Conservation (phyloP, 768 basidiomycete genomes). For the Piloderma croceum region DNA sequence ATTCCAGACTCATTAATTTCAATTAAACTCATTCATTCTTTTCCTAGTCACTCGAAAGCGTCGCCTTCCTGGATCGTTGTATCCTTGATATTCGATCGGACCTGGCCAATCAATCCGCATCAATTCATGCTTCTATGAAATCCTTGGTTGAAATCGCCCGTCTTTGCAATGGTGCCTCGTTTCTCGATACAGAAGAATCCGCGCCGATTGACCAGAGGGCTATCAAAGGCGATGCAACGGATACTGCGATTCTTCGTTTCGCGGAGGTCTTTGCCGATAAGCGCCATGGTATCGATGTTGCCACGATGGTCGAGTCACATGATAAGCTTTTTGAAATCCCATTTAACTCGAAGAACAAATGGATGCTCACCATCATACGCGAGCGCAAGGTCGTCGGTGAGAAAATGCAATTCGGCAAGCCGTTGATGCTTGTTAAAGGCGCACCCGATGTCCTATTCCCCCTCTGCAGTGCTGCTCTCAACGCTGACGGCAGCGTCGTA, state of each 20-base stretch:
- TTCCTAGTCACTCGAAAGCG: conserved; percentile 33
- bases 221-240: conserved; percentile 46
- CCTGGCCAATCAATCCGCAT: conserved; percentile 8
- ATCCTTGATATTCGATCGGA: conserved; percentile 16
- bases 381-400: conserved; percentile 8
- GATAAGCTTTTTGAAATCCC: conserved; percentile 39
- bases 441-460: conserved; percentile 51
- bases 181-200: conserved; percentile 30
- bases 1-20: conserved; percentile 2
- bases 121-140: conserved; percentile 22
- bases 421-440: conserved; percentile 48
- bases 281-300: conserved; percentile 16
- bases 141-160: conserved; percentile 36
- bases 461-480: conserved; percentile 31
- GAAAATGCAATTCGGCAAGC: no score
- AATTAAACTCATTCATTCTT: conserved; percentile 1
- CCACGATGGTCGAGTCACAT: conserved; percentile 20
- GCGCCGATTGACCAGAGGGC: conserved; percentile 27
- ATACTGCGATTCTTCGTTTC: conserved; percentile 50
- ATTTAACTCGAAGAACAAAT: conserved; percentile 52
- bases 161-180: conserved; percentile 56
- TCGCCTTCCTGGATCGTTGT: conserved; percentile 31
- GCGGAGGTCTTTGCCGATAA: conserved; percentile 28
- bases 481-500: conserved; percentile 27
- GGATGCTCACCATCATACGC: conserved; percentile 45